A percentile compares a stretch with the other conserved stretches of the same genome.
Evolutionary conservation across 2,329 filamentous ascomycete genomes (phyloP).

Genomic region (Pseudogymnoascus sp.): DNA sequence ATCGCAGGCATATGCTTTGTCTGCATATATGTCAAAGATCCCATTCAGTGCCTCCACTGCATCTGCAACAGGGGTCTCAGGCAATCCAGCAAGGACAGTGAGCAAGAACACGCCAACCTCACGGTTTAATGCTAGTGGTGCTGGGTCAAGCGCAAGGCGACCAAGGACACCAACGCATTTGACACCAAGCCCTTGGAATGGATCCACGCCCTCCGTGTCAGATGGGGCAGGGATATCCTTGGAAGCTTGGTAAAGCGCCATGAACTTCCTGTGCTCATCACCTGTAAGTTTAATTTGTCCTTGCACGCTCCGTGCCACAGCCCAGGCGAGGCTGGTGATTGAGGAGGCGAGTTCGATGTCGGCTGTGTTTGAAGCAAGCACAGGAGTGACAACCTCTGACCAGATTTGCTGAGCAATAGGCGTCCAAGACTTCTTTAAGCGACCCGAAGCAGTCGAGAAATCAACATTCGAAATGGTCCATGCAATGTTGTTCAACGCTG

Average conservation of each 20-base stretch:
- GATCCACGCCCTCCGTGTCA: conserved; percentile 35
- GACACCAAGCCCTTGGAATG: conserved; percentile 52
- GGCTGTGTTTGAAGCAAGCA: conserved; percentile 51
- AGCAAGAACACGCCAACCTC: conserved; percentile 57
- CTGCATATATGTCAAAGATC: conserved; percentile 58
- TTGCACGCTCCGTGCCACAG: conserved; percentile 47
- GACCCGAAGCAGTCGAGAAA: conserved; percentile 41
- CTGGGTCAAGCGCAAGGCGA: conserved; percentile 49
- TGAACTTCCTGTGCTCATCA: conserved; percentile 54
- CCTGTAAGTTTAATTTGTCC: conserved; percentile 40
- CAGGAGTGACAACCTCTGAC: conserved; percentile 45
- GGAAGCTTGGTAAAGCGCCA: conserved; percentile 55
- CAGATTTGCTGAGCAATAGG: conserved; percentile 48
- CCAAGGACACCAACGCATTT: conserved; percentile 60
- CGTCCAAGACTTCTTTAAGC: conserved; percentile 46
- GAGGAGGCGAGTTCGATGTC: conserved; percentile 53
- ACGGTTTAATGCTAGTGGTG: conserved; percentile 46
- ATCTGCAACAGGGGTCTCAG: conserved; percentile 47
- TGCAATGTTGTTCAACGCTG: conserved; percentile 56
- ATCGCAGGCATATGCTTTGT: conserved; percentile 50
- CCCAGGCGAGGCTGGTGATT: conserved; percentile 59
- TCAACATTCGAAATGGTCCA: conserved; percentile 57
- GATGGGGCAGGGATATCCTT: conserved; percentile 30
- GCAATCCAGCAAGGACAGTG: conserved; percentile 42
- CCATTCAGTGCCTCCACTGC: conserved; percentile 57